Conservation (phyloP, 352 stramenopile genomes). For the Phytophthora sp. region DNA sequence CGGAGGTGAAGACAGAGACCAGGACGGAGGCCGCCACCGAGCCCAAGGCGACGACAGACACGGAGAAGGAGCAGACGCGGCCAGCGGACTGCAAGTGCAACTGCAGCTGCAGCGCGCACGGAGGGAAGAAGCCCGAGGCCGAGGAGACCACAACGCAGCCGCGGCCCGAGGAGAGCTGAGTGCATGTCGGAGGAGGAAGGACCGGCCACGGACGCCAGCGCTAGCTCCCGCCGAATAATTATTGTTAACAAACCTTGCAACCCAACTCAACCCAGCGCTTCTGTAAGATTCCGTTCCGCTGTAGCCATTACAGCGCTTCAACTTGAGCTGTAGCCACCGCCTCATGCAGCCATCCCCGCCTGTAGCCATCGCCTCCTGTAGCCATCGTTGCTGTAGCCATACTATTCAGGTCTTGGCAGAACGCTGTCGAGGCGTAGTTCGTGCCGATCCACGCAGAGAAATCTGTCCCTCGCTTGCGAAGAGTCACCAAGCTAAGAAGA, state of each 20-base stretch:
- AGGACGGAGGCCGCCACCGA: too few relatives aligned
- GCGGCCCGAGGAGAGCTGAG: slow-evolving; percentile 23
- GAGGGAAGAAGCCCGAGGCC: slow-evolving; percentile 15
- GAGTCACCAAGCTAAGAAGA: too few relatives aligned
- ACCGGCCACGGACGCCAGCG: not conserved
- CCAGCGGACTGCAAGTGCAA: slow-evolving; percentile 39
- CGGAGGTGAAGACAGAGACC: not conserved
- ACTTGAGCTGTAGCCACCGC: too few relatives aligned
- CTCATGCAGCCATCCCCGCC: slow-evolving; percentile 17
- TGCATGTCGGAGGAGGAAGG: slow-evolving; percentile 1
- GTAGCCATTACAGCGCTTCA: slow-evolving; percentile 6
- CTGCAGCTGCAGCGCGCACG: slow-evolving; percentile 37
- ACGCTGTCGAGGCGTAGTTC: too few relatives aligned
- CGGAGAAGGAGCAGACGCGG: not conserved
- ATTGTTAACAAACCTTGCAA: slow-evolving; percentile 37
- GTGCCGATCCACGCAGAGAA: too few relatives aligned
- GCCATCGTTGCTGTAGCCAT: too few relatives aligned
- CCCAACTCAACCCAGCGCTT: not conserved
- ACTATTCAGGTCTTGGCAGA: too few relatives aligned
- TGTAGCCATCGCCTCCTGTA: too few relatives aligned
- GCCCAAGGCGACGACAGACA: slow-evolving; percentile 6
- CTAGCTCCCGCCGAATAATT: slow-evolving; percentile 24
- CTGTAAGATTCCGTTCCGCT: slow-evolving; percentile 11
- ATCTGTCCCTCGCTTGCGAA: too few relatives aligned
- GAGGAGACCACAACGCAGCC: slow-evolving; percentile 33